Percentiles rank a stretch among this genome's conserved stretches.
These are phyloP conservation scores for Echria macrotheca DNA, from an alignment of 495 filamentous ascomycete genomes.

Conservation along the genomic window DNA sequence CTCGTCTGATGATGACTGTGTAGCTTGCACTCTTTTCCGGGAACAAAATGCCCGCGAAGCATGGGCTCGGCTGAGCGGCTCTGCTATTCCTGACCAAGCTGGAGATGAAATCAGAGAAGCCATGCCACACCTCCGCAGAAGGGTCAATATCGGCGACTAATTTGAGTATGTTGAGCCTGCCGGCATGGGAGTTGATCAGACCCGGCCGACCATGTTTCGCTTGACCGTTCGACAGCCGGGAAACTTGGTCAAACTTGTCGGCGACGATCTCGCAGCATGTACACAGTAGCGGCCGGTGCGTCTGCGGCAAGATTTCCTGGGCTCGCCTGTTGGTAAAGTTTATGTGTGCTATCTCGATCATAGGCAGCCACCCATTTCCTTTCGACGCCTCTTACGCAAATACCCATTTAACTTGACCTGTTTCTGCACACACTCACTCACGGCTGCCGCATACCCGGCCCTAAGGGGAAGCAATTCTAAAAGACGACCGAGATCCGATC, in stretches of 20 bases:
- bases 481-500: no score
- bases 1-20: no score
- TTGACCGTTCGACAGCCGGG: no score
- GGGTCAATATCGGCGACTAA: conserved; percentile 9
- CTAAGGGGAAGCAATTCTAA: no score
- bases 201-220: no score
- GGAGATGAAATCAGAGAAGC: not conserved
- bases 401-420: no score
- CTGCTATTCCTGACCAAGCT: conserved; percentile 1
- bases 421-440: no score
- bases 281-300: not conserved
- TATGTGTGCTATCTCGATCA: not conserved
- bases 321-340: not conserved
- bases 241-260: no score
- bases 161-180: conserved; percentile 3
- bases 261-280: not conserved
- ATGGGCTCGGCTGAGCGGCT: conserved; percentile 14
- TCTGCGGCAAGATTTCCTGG: not conserved
- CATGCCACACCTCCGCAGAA: not conserved
- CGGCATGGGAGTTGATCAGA: conserved; percentile 16
- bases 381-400: not conserved
- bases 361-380: not conserved
- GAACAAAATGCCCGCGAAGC: no score
- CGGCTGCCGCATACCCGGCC: no score
- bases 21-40: not conserved